Base-by-base conservation (phyloP, 1,139 yeast species). In the Nakaseomyces bracarensis region DNA sequence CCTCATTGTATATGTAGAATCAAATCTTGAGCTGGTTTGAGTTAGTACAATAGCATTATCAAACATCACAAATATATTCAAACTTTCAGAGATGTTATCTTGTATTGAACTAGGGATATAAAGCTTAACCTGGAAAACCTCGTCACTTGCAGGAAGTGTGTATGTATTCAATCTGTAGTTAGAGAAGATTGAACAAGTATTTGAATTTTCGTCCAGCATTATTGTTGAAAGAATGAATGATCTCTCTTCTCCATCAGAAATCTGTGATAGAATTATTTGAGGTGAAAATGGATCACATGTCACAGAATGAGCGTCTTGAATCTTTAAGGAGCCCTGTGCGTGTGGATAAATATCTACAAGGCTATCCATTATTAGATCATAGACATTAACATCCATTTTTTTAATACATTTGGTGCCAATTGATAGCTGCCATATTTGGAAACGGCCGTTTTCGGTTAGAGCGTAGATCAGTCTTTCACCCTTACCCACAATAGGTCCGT, bases 31-130 rank as follows among this genome's bases (percentile, higher is more conserved):
- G 21, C 75, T 66, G 21, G 82, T 69, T 51, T 85, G 93, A 2
- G 83, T 70, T 41, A 86, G 58, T 2, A 84, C 77, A 14, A 85
- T 69, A 0, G 84, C 73, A 43, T 76, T 72, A 7, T 75, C 75
- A 43, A 81, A 69, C 2, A 78, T 66, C 4, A 83, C 73, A 60
- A 79, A 80, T 2, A 84, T 81, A 0, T 87, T 77, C 14, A 68
- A 66, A 4, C 73, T 71, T 1, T 84, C 83, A 20, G 41, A 45
- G 6, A 26, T 25, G 2, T 42, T 22, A 20, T 29, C 29, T 11
- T 40, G 47, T 13, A 47, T 35, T n/a, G 50, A 40, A 38, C 66
- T 60, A 5, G 93, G 93, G 22, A 82, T 68, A 40, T 67, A 70
- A 39, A 83, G 60, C 45, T 64, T 66, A 1, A 89, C 87, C 23